Conservation (phyloP, 257 asterid species). For the Nicotiana tabacum region DNA sequence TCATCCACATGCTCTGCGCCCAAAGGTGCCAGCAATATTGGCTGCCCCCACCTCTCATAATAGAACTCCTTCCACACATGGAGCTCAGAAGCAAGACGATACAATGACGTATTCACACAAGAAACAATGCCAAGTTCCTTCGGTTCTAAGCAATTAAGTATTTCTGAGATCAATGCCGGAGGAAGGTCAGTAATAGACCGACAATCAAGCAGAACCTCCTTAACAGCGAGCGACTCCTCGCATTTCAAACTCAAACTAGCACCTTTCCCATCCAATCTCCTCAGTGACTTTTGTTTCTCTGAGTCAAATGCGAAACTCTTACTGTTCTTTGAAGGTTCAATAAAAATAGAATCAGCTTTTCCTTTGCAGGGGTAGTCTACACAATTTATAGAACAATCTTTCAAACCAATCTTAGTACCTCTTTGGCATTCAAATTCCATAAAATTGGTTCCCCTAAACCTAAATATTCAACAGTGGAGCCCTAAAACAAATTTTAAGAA, state of each 20-base stretch:
- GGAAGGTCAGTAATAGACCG: conserved; percentile 75
- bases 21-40: conserved; percentile 26
- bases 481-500: neutral
- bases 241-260: conserved; percentile 17
- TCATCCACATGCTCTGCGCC: conserved; percentile 45
- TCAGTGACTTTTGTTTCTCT: conserved; percentile 22
- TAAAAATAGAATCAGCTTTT: conserved; percentile 27
- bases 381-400: conserved; percentile 26
- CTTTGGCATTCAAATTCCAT: conserved; percentile 94
- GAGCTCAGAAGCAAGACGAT: conserved; percentile 73
- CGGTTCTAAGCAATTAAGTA: conserved; percentile 76
- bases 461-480: neutral
- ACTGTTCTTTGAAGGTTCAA: conserved; percentile 12
- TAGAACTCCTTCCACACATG: conserved; percentile 88
- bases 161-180: conserved; percentile 65
- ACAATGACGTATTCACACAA: conserved; percentile 66
- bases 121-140: conserved; percentile 84
- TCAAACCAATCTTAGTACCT: conserved; percentile 33
- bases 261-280: conserved; percentile 23
- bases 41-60: conserved; percentile 91
- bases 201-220: conserved; percentile 24
- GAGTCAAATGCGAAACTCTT: conserved; percentile 18
- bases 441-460: conserved; percentile 29
- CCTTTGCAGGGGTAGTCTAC: conserved; percentile 24
- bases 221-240: conserved; percentile 17